Conservation (phyloP, 495 filamentous ascomycete species). For the Xylaria grammica region DNA sequence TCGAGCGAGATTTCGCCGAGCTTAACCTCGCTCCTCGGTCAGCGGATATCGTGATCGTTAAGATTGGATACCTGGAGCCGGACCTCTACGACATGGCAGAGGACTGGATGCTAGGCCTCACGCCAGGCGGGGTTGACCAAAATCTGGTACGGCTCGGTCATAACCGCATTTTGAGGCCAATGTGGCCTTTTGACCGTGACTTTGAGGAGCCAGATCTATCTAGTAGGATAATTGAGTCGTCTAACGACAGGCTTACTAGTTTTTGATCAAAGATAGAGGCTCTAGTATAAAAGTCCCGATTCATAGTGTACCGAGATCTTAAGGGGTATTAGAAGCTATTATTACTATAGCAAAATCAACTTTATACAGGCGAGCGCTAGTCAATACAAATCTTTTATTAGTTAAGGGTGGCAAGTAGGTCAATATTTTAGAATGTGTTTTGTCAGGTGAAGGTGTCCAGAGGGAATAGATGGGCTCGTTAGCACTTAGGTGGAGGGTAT, state of each 20-base stretch:
- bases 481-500: no score
- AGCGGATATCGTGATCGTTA: constrained; percentile 61
- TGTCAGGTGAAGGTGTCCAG: no score
- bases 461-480: no score
- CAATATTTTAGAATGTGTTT: no score
- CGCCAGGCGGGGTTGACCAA: constrained; percentile 62
- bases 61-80: constrained; percentile 65
- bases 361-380: no score
- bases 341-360: no score
- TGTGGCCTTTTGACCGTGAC: constrained; percentile 60
- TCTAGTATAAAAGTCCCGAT: no score
- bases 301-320: no score
- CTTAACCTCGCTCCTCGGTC: constrained; percentile 53
- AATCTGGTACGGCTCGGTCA: constrained; percentile 56
- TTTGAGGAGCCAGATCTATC: constrained; percentile 49
- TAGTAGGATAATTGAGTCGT: constrained; percentile 50
- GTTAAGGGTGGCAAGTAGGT: no score
- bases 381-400: no score
- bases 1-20: constrained; percentile 59
- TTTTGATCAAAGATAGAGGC: background rate
- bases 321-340: no score
- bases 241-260: constrained; percentile 39
- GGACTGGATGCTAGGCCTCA: constrained; percentile 61
- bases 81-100: constrained; percentile 61
- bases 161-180: constrained; percentile 54